phyloP scores from a whole-genome alignment of 768 basidiomycete genomes.

The Floccularia luteovirens region DNA sequence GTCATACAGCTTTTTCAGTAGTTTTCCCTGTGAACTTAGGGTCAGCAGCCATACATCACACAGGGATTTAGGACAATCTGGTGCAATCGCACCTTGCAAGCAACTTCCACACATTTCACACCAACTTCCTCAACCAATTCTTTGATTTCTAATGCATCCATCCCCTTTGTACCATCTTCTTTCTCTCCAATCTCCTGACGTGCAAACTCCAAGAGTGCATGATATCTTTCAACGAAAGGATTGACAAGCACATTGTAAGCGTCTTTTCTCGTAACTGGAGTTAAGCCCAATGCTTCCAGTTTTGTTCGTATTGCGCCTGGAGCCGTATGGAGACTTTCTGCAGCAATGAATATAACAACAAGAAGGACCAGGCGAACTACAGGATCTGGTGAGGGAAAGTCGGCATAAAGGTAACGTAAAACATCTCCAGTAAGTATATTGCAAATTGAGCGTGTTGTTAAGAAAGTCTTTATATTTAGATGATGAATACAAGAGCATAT shows the following conservation, averaged over 20 bases:
- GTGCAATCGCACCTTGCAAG: conserved; percentile 39
- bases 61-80: not conserved
- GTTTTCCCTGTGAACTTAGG: conserved; percentile 46
- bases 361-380: conserved; percentile 67
- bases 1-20: conserved; percentile 52
- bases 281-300: conserved; percentile 47
- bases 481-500: conserved; percentile 4
- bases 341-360: conserved; percentile 51
- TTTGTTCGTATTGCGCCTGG: conserved; percentile 32
- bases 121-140: conserved; percentile 53
- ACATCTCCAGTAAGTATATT: conserved; percentile 36
- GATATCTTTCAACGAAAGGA: conserved; percentile 60
- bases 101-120: conserved; percentile 49
- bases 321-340: conserved; percentile 23
- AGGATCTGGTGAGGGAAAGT: conserved; percentile 57
- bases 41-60: conserved; percentile 1
- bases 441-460: conserved; percentile 61
- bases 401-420: conserved; percentile 54
- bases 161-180: conserved; percentile 29
- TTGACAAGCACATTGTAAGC: conserved; percentile 55
- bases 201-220: conserved; percentile 43
- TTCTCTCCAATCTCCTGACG: conserved; percentile 22
- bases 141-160: conserved; percentile 32
- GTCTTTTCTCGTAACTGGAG: conserved; percentile 51
- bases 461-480: conserved; percentile 45